Base-by-base conservation (phyloP, 805 yeast species). In the Metschnikowia cerradonensis region DNA sequence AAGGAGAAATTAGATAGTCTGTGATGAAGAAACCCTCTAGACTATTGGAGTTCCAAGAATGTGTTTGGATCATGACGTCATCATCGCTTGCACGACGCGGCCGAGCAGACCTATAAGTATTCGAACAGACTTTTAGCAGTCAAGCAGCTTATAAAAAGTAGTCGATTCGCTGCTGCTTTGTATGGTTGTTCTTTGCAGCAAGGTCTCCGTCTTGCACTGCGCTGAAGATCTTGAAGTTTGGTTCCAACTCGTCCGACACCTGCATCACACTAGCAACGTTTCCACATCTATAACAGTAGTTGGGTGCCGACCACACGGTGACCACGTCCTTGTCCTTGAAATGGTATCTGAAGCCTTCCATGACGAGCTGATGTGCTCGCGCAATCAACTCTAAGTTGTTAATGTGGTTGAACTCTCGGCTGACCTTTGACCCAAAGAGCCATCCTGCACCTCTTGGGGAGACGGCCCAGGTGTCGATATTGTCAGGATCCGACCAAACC, bases 391-490 rank as follows among this genome's bases (percentile, higher is more conserved):
- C 82, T 54, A 94, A 75, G 57, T 90, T 90, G 67, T 94, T 92
- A 49, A 92, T 95, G 68, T 94, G 96, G 71, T 92, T 94, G 72
- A 94, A 94, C 68, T 94, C 98, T 51, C 97, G 75, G 15, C 96
- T 94, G 22, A 94, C 97, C 66, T 87, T 86, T 41, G 90, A 81
- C 22, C 99, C 99, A 67, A 92, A 92, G 48, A 92, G 72, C 98
- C 98, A 92, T 11, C 99, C 99, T 0, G 99, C 99, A 54, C 99
- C 99, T 64, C 99, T 80, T 32, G 97, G 97, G 26, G 95, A 86
- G 19, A 94, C 96, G 20, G 96, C 97, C 99, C 99, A 92, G 11
- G 96, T 89, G 60, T 90, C 97, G 41, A 91, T 96, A 62, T 91
- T 91, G 67, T 92, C 98, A 1, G 99, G 99, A 65, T 92, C 99